Percentiles rank a stretch among this genome's conserved stretches.
Conservation (phyloP, 1,139 yeast species). For the Trichomonascaceae sp. region DNA sequence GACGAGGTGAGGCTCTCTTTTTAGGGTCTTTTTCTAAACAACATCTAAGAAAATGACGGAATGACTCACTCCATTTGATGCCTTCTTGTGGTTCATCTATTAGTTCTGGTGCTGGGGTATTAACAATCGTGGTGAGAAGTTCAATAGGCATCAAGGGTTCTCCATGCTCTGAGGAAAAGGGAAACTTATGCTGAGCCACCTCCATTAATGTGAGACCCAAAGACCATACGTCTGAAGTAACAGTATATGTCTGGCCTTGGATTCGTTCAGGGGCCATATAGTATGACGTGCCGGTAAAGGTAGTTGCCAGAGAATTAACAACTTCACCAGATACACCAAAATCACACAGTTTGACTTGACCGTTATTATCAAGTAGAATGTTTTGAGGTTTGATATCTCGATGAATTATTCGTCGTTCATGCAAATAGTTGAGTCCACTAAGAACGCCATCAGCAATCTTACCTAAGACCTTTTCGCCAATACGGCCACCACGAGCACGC, state of each 20-base stretch:
- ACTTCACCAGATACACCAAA: conserved; percentile 99
- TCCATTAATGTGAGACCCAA: conserved; percentile 85
- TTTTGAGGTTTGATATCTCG: conserved; percentile 90
- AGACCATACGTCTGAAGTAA: conserved; percentile 95
- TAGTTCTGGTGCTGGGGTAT: conserved; percentile 68
- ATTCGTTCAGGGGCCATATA: conserved; percentile 99
- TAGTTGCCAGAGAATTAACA: conserved; percentile 87
- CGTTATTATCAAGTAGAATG: conserved; percentile 63
- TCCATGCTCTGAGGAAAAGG: conserved; percentile 45
- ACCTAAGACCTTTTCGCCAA: conserved; percentile 88
- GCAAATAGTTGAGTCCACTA: conserved; percentile 78
- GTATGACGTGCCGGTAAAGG: conserved; percentile 94
- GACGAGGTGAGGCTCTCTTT: conserved; percentile 85
- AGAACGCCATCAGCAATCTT: conserved; percentile 82
- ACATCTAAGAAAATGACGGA: conserved; percentile 73
- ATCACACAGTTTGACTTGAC: conserved; percentile 89
- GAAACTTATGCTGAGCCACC: conserved; percentile 86
- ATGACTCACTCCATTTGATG: conserved; percentile 75
- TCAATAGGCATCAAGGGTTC: conserved; percentile 76
- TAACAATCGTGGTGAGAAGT: conserved; percentile 69
- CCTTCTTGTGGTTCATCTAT: conserved; percentile 71
- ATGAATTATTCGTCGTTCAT: conserved; percentile 82
- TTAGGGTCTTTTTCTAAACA: conserved; percentile 76
- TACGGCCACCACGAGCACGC: conserved; percentile 63
- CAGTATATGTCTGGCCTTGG: conserved; percentile 90